These are phyloP conservation scores for Fusarium udum DNA, from an alignment of 2,329 filamentous ascomycete genomes.

Conservation along the genomic window DNA sequence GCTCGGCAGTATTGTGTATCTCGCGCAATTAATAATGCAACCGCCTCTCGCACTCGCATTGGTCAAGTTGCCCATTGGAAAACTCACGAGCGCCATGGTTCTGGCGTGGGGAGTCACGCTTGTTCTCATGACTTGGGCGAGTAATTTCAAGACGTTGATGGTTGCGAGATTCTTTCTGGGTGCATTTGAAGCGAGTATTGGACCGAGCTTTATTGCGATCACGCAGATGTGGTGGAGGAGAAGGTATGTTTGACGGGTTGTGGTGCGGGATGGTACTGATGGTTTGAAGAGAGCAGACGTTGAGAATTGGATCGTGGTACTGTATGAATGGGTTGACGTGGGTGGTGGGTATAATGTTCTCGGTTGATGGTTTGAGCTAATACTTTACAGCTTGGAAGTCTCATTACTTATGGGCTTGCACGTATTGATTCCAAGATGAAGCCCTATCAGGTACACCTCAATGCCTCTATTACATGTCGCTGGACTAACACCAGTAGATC, in stretches of 20 bases:
- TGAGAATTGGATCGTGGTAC: constrained; percentile 67
- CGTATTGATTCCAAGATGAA: constrained; percentile 59
- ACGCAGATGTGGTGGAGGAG: constrained; percentile 71
- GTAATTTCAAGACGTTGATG: constrained; percentile 60
- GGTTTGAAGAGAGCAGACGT: constrained; percentile 60
- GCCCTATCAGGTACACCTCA: constrained; percentile 57
- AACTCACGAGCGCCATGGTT: constrained; percentile 67
- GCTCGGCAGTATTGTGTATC: constrained; percentile 69
- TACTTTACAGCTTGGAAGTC: constrained; percentile 56
- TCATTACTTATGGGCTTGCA: constrained; percentile 67
- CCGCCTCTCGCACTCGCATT: constrained; percentile 65
- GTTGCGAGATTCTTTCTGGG: constrained; percentile 65
- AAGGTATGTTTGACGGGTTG: constrained; percentile 39
- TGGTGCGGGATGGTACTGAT: constrained; percentile 5
- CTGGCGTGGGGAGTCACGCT: constrained; percentile 64
- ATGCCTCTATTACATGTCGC: fast-evolving
- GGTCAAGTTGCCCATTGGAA: constrained; percentile 68
- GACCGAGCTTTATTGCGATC: constrained; percentile 64
- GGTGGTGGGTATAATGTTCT: constrained; percentile 50
- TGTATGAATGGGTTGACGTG: constrained; percentile 68
- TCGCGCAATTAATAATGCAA: constrained; percentile 69
- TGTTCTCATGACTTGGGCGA: constrained; percentile 61
- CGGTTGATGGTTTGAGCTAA: background rate
- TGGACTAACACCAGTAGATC: constrained; percentile 43
- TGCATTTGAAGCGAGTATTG: constrained; percentile 60